Conservation (phyloP, 2,329 filamentous ascomycete genomes). For the Xylaria digitata region DNA sequence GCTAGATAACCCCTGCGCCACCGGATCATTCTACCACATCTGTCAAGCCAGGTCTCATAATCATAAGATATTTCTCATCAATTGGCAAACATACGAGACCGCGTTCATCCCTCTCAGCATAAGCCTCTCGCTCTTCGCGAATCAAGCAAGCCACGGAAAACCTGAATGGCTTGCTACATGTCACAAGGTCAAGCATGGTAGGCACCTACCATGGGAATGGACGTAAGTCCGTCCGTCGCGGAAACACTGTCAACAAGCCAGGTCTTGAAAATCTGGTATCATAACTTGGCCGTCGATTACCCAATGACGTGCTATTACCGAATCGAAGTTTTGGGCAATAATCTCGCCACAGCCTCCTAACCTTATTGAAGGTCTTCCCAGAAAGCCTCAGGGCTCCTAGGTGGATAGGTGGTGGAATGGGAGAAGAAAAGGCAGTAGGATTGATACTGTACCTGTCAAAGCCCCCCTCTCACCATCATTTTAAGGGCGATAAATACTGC, state of each 20-base stretch:
- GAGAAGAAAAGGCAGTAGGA: too few species aligned
- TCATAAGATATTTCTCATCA: slow-evolving; percentile 12
- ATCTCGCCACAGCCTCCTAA: not conserved
- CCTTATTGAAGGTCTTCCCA: not conserved
- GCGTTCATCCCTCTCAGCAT: not conserved
- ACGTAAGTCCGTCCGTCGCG: too few species aligned
- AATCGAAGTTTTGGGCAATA: not conserved
- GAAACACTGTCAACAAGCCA: not conserved
- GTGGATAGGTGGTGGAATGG: too few species aligned
- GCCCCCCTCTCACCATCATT: too few species aligned
- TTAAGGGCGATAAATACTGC: too few species aligned
- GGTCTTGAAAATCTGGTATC: not conserved
- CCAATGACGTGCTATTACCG: not conserved
- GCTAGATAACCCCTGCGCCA: slow-evolving; percentile 13
- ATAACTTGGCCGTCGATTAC: too few species aligned
- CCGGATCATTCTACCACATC: slow-evolving; percentile 7
- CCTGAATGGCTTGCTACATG: too few species aligned
- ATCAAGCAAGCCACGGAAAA: not conserved
- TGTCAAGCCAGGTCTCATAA: slow-evolving; percentile 1
- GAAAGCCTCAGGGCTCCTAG: not conserved
- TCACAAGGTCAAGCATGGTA: not conserved
- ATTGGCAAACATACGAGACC: not conserved
- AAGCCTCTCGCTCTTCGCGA: not conserved
- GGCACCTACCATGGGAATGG: too few species aligned
- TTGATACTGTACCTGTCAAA: too few species aligned